Percentiles rank a stretch among this genome's conserved stretches.
Conservation (phyloP, 2,329 filamentous ascomycete genomes). For the Anthostomella pinea region DNA sequence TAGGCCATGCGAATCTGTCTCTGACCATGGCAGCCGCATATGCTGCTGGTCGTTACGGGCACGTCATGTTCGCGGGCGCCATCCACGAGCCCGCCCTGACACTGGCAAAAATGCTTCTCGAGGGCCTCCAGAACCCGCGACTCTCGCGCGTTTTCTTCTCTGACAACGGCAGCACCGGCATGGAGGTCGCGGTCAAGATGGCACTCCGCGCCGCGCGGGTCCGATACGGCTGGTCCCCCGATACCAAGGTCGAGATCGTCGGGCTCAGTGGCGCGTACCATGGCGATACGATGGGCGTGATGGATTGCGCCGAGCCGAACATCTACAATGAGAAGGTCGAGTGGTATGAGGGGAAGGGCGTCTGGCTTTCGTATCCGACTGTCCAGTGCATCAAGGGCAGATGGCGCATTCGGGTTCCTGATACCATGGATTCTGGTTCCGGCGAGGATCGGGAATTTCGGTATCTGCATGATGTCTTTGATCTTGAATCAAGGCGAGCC, state of each 20-base stretch:
- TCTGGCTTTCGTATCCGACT: conserved; percentile 78
- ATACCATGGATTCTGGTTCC: conserved; percentile 40
- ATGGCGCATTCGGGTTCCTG: conserved; percentile 63
- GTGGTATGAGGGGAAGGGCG: conserved; percentile 77
- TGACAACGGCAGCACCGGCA: conserved; percentile 79
- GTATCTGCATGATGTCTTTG: conserved; percentile 57
- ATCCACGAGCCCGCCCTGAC: conserved; percentile 75
- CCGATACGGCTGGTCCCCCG: conserved; percentile 63
- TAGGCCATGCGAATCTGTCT: conserved; percentile 73
- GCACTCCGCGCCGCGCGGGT: conserved; percentile 65
- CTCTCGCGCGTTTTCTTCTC: conserved; percentile 75
- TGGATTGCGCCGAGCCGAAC: conserved; percentile 79
- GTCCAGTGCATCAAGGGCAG: conserved; percentile 63
- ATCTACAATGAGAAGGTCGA: conserved; percentile 80
- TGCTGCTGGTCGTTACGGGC: conserved; percentile 78
- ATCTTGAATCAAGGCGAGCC: conserved; percentile 48
- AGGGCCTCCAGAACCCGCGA: conserved; percentile 59
- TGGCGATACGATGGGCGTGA: conserved; percentile 83
- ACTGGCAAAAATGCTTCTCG: conserved; percentile 64
- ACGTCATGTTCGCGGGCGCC: conserved; percentile 82
- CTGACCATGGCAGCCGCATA: conserved; percentile 74
- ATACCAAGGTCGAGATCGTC: conserved; percentile 61
- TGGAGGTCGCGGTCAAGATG: conserved; percentile 86
- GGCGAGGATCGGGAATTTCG: conserved; percentile 43
- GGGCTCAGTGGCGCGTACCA: conserved; percentile 81